These are phyloP conservation scores for Trametes elegans DNA, from an alignment of 768 basidiomycete genomes.

Conservation along the genomic window DNA sequence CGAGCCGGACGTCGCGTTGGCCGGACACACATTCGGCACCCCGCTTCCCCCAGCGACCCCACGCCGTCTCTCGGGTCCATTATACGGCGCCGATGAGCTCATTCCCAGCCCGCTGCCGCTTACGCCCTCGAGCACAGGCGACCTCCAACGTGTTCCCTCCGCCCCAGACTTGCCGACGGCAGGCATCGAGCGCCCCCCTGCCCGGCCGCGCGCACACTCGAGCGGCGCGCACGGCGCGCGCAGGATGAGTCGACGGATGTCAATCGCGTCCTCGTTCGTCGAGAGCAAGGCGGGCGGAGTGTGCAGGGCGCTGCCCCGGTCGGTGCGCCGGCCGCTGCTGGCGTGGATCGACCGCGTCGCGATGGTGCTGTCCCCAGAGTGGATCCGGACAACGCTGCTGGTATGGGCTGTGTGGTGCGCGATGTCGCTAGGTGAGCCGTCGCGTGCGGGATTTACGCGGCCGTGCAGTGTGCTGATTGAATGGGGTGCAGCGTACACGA, in stretches of 20 bases:
- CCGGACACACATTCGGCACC: constrained; percentile 28
- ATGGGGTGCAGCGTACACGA: constrained; percentile 61
- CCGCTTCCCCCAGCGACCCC: constrained; percentile 13
- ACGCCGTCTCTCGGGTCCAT: background rate
- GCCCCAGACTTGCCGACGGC: background rate
- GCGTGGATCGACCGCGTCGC: constrained; percentile 69
- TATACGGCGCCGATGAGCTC: background rate
- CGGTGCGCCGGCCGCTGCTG: constrained; percentile 54
- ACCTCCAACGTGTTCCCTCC: background rate
- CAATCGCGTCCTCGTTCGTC: constrained; percentile 40
- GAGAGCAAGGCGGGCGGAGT: constrained; percentile 38
- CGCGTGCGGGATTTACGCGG: no score
- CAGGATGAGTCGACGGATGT: constrained; percentile 14
- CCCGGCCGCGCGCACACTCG: constrained; percentile 1
- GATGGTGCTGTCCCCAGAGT: constrained; percentile 72
- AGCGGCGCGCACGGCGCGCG: background rate
- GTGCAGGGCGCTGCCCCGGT: constrained; percentile 48
- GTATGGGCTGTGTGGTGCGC: constrained; percentile 78
- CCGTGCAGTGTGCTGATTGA: no score
- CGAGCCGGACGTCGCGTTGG: constrained; percentile 25
- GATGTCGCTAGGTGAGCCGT: constrained; percentile 68
- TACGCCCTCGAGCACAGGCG: background rate
- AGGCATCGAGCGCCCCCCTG: background rate
- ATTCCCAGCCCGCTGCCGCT: background rate
- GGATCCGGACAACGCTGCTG: constrained; percentile 72